phyloP scores from a whole-genome alignment of 2,329 filamentous ascomycete species.

The Dactylellina cionopaga region DNA sequence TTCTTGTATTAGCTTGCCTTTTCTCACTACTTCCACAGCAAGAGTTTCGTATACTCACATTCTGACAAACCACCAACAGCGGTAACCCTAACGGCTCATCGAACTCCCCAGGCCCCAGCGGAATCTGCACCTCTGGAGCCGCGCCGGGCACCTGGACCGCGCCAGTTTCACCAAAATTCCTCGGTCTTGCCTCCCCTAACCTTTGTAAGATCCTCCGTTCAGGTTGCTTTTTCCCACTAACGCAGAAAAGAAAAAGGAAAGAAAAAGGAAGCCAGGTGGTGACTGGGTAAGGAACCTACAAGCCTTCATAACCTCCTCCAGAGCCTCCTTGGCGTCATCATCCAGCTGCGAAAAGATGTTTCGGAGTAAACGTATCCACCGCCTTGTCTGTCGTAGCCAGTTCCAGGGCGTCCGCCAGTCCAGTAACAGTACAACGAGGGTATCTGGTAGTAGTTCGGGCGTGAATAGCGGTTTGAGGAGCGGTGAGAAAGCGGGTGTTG shows the following conservation, averaged over 20 bases:
- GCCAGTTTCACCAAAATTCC: conserved; percentile 56
- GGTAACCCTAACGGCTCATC: conserved; percentile 87
- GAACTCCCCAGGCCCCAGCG: conserved; percentile 89
- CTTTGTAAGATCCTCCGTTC: conserved; percentile 53
- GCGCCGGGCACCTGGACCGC: conserved; percentile 66
- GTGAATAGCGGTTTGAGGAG: conserved; percentile 86
- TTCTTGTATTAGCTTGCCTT: conserved; percentile 55
- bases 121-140: conserved; percentile 76
- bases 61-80: conserved; percentile 94
- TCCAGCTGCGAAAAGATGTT: conserved; percentile 79
- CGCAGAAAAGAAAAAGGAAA: conserved; percentile 6
- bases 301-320: conserved; percentile 80
- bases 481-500: conserved; percentile 81
- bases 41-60: conserved; percentile 67
- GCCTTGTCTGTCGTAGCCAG: conserved; percentile 87
- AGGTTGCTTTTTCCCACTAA: conserved; percentile 67
- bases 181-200: conserved; percentile 55
- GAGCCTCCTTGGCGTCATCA: conserved; percentile 78
- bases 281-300: conserved; percentile 68
- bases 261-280: conserved; percentile 68
- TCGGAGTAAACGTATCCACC: conserved; percentile 86
- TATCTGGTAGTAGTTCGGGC: conserved; percentile 83
- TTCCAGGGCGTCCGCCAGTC: conserved; percentile 95
- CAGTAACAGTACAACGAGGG: conserved; percentile 86
- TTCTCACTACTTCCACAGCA: background rate